Conservation (phyloP, 495 filamentous ascomycete genomes). For the Xylaria intraflava region DNA sequence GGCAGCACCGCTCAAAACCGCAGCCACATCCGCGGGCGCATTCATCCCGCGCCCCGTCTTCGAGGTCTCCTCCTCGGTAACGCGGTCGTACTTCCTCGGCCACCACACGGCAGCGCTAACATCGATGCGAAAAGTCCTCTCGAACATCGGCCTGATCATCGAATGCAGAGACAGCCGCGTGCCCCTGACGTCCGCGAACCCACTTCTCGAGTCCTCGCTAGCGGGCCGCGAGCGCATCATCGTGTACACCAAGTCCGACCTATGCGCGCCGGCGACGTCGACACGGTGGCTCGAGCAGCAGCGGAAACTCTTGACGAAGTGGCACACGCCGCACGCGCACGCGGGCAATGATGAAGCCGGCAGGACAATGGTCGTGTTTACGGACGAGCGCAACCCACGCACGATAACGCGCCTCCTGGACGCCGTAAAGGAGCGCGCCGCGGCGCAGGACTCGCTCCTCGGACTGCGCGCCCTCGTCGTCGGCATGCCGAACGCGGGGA, state of each 20-base stretch:
- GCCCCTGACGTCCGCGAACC: constrained; percentile 82
- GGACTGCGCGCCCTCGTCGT: constrained; percentile 80
- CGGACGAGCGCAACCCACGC: constrained; percentile 39
- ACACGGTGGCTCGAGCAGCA: constrained; percentile 11
- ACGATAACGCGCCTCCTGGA: constrained; percentile 22
- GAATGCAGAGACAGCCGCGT: constrained; percentile 93
- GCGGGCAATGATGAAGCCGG: constrained; percentile 24
- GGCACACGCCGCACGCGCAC: constrained; percentile 24
- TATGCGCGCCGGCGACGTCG: constrained; percentile 40
- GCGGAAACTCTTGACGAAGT: constrained; percentile 33
- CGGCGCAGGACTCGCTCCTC: constrained; percentile 27
- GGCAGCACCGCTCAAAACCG: constrained; percentile 1
- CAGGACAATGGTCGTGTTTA: constrained; percentile 25
- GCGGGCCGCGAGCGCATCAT: constrained; percentile 63
- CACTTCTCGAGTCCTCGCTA: constrained; percentile 75
- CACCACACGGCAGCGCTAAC: constrained; percentile 80
- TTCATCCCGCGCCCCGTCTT: constrained; percentile 74
- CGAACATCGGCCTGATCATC: constrained; percentile 77
- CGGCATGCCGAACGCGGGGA: constrained; percentile 95
- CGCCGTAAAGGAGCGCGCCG: constrained; percentile 27
- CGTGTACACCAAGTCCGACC: constrained; percentile 86
- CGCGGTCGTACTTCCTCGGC: constrained; percentile 92
- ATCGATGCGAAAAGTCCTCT: constrained; percentile 79
- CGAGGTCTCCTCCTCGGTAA: constrained; percentile 55
- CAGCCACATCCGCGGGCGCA: constrained; percentile 15